phyloP scores from a whole-genome alignment of 2,329 filamentous ascomycete genomes.

The Penicillium sp. region DNA sequence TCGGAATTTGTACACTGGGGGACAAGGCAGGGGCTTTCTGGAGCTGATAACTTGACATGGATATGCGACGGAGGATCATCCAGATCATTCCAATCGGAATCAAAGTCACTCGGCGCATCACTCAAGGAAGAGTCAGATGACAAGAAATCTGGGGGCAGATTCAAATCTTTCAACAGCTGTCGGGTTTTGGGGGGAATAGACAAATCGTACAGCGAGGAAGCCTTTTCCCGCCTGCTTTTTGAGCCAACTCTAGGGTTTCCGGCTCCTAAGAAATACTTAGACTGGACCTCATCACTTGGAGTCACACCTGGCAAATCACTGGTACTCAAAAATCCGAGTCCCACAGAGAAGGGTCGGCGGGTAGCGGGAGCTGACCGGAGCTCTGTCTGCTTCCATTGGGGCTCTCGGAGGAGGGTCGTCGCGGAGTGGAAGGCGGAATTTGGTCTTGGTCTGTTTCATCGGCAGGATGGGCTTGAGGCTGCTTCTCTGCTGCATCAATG shows the following conservation, averaged over 20 bases:
- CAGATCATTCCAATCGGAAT: slow-evolving; percentile 6
- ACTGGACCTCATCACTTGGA: slow-evolving; percentile 39
- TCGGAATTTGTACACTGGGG: not conserved
- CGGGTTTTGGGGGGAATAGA: slow-evolving; percentile 14
- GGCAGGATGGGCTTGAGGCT: no score
- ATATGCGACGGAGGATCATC: not conserved
- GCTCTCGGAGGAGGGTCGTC: not conserved
- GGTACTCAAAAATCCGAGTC: slow-evolving; percentile 36
- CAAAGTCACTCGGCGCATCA: slow-evolving; percentile 33
- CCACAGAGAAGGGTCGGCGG: slow-evolving; percentile 17
- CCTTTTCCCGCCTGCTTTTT: not conserved
- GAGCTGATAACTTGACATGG: not conserved
- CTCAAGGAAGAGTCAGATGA: slow-evolving; percentile 34
- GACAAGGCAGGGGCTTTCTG: not conserved
- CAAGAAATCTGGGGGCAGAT: slow-evolving; percentile 18
- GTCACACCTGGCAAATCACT: slow-evolving; percentile 38
- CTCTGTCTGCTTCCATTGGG: not conserved
- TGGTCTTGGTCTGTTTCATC: not conserved
- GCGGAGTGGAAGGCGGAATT: not conserved
- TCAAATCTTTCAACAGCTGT: slow-evolving; percentile 11
- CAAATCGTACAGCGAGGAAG: not conserved
- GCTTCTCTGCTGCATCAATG: not conserved
- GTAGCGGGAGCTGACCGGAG: slow-evolving; percentile 1
- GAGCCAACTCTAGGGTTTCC: not conserved
- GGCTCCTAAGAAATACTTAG: slow-evolving; percentile 31